These are phyloP conservation scores for Coemansia sp. DNA, from an alignment of 192 early-diverging fungal species.

Conservation along the genomic window DNA sequence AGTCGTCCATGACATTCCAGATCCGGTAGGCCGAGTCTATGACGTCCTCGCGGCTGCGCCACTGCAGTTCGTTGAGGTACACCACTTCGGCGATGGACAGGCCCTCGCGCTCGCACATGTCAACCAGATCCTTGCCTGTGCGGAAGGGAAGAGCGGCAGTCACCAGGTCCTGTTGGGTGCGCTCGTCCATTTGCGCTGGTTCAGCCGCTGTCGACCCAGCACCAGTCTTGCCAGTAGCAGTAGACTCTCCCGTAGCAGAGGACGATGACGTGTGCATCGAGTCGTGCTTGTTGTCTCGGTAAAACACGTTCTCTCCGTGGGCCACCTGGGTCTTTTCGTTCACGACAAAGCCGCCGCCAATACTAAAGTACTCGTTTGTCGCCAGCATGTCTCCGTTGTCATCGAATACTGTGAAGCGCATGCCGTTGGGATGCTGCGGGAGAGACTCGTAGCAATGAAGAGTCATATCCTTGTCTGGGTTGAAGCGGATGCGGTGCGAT, in stretches of 20 bases:
- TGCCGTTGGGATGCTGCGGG: slow-evolving; percentile 94
- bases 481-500: slow-evolving; percentile 75
- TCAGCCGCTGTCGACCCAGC: slow-evolving; percentile 1
- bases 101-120: slow-evolving; percentile 77
- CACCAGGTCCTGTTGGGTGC: slow-evolving; percentile 68
- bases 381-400: slow-evolving; percentile 78
- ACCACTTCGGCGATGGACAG: slow-evolving; percentile 96
- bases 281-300: slow-evolving; percentile 37
- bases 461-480: slow-evolving; percentile 78
- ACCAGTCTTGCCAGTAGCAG: neutral
- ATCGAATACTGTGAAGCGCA: slow-evolving; percentile 90
- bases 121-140: slow-evolving; percentile 72
- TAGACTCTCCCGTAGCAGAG: slow-evolving; percentile 8
- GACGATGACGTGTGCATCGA: slow-evolving; percentile 10
- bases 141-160: slow-evolving; percentile 82
- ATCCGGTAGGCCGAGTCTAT: slow-evolving; percentile 68
- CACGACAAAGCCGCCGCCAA: slow-evolving; percentile 95
- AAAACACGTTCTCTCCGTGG: slow-evolving; percentile 71
- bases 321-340: slow-evolving; percentile 82
- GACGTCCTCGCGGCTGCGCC: slow-evolving; percentile 82
- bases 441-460: slow-evolving; percentile 85
- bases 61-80: slow-evolving; percentile 89
- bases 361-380: slow-evolving; percentile 95
- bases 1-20: slow-evolving; percentile 93
- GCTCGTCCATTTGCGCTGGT: slow-evolving; percentile 55